A percentile compares a stretch with the other conserved stretches of the same genome.
Conservation (phyloP, 1,139 yeast species). For the Saccharomyces hybrid region DNA sequence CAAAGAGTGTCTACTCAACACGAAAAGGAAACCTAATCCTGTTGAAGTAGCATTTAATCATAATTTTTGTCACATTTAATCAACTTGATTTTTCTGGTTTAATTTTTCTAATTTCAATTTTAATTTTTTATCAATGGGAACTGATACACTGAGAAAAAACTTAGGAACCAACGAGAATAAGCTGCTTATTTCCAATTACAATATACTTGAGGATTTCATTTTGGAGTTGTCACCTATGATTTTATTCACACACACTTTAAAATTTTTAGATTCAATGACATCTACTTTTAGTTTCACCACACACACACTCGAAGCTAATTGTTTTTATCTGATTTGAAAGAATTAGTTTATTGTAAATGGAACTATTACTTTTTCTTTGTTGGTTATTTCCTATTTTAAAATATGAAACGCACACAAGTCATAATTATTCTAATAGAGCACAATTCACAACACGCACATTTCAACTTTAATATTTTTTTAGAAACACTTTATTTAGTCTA, state of each 20-base stretch:
- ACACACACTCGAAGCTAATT: background rate
- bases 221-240: background rate
- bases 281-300: background rate
- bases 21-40: too few species aligned
- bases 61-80: too few species aligned
- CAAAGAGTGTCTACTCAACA: too few species aligned
- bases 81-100: slow-evolving; percentile 1
- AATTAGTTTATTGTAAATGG: background rate
- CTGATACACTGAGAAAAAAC: background rate
- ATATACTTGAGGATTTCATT: background rate
- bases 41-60: too few species aligned
- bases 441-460: slow-evolving; percentile 1
- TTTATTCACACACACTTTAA: background rate
- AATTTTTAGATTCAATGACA: background rate
- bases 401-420: background rate
- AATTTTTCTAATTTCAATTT: background rate
- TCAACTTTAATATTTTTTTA: slow-evolving; percentile 1
- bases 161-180: background rate
- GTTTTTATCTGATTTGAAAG: background rate
- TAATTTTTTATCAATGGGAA: slow-evolving; percentile 1
- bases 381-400: background rate
- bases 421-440: slow-evolving; percentile 1
- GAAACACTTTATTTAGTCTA: slow-evolving; percentile 1
- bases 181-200: background rate
- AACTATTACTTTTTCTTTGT: background rate